Evolutionary conservation across 768 basidiomycete genomes (phyloP).

Genomic region (Coprinopsis marcescibilis): DNA sequence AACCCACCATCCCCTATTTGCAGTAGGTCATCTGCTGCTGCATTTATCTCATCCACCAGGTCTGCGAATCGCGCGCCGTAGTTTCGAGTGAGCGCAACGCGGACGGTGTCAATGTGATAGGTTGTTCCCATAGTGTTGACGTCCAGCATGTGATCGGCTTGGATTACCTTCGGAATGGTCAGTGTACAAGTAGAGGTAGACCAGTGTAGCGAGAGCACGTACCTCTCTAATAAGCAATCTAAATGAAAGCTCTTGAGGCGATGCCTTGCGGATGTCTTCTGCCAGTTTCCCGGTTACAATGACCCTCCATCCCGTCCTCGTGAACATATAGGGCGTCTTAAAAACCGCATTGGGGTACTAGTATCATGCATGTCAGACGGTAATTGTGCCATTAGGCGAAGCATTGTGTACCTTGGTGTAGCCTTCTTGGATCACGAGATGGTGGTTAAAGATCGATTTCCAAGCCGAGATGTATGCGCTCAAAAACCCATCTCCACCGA

Average conservation of each 20-base stretch:
- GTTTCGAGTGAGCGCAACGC: constrained; percentile 1
- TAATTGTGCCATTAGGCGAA: neutral
- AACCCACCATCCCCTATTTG: constrained; percentile 18
- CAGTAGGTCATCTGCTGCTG: constrained; percentile 2
- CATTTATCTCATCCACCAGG: constrained; percentile 4
- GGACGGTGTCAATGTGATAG: constrained; percentile 2
- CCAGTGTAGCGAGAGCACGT: neutral
- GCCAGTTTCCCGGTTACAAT: constrained; percentile 23
- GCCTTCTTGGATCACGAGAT: constrained; percentile 20
- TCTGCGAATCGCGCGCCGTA: neutral
- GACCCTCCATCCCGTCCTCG: constrained; percentile 22
- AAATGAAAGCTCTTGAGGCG: constrained; percentile 26
- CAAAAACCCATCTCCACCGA: constrained; percentile 20
- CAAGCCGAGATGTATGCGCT: constrained; percentile 20
- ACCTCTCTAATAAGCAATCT: constrained; percentile 24
- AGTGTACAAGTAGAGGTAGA: neutral
- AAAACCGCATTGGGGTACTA: constrained; percentile 22
- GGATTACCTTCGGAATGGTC: neutral
- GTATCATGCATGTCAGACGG: neutral
- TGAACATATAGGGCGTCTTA: constrained; percentile 19
- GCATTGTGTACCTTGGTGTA: constrained; percentile 16
- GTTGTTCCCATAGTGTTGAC: neutral
- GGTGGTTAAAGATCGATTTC: constrained; percentile 18
- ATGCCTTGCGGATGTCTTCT: constrained; percentile 28
- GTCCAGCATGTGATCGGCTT: neutral